Evolutionary conservation across 2,329 filamentous ascomycete genomes (phyloP).

Genomic region (Escovopsis sp.): DNA sequence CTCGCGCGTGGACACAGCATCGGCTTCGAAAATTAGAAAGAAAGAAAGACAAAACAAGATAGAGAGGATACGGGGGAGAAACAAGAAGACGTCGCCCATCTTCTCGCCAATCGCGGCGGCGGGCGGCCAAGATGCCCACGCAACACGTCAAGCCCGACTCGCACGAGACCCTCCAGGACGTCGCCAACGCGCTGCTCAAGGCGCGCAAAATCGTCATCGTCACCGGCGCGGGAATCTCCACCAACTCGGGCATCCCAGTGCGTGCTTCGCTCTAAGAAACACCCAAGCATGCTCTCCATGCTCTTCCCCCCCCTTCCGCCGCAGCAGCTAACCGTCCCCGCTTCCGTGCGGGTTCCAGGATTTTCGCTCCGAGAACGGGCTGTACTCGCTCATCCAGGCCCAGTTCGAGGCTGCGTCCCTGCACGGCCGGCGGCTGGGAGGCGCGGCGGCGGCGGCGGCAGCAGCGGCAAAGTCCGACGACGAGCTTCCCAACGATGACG

Average conservation of each 20-base stretch:
- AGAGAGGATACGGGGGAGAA: too few species aligned
- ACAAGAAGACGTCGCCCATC: too few species aligned
- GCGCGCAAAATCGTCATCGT: slow-evolving; percentile 56
- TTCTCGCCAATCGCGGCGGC: too few species aligned
- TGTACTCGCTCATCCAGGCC: slow-evolving; percentile 58
- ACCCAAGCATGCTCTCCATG: too few species aligned
- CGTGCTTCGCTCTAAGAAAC: slow-evolving; percentile 9
- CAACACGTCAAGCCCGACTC: slow-evolving; percentile 38
- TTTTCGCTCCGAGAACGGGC: slow-evolving; percentile 56
- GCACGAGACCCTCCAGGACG: slow-evolving; percentile 42
- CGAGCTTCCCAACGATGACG: slow-evolving; percentile 10
- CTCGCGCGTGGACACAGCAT: too few species aligned
- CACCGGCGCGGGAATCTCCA: slow-evolving; percentile 61
- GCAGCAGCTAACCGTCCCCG: too few species aligned
- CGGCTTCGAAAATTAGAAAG: too few species aligned
- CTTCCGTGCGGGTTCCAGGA: slow-evolving; percentile 30
- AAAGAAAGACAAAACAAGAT: too few species aligned
- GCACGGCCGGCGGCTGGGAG: slow-evolving; percentile 17
- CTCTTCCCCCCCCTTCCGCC: too few species aligned
- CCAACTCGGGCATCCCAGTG: slow-evolving; percentile 63
- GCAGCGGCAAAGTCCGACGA: slow-evolving; percentile 9
- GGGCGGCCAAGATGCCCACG: slow-evolving; percentile 37
- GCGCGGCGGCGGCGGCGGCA: slow-evolving; percentile 3
- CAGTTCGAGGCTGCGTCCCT: slow-evolving; percentile 41
- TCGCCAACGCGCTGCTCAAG: slow-evolving; percentile 49